Evolutionary conservation across 495 filamentous ascomycete genomes (phyloP).

Genomic region (Beverwykella pulmonaria): DNA sequence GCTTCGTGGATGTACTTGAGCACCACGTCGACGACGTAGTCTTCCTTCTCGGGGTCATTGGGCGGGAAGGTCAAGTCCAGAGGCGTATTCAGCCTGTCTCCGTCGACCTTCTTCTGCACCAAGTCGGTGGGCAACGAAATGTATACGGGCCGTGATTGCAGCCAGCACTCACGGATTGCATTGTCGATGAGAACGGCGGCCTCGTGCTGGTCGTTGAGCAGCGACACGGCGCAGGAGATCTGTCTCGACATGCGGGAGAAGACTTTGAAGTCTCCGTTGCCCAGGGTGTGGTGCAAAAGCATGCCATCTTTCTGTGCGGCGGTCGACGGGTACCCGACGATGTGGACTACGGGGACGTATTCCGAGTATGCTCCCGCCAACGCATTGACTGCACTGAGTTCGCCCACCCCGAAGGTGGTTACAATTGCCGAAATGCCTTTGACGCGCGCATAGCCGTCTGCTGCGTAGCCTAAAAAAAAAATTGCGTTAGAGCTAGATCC

Average conservation of each 20-base stretch:
- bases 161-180: constrained; percentile 75
- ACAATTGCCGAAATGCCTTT: constrained; percentile 67
- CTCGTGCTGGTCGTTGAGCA: constrained; percentile 68
- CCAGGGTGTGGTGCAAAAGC: constrained; percentile 91
- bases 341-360: constrained; percentile 76
- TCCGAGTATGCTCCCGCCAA: constrained; percentile 73
- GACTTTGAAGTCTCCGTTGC: constrained; percentile 87
- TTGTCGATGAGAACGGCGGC: constrained; percentile 78
- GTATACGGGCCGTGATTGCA: constrained; percentile 62
- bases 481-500: constrained; percentile 43
- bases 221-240: constrained; percentile 70
- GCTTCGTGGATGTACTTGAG: constrained; percentile 75
- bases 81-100: constrained; percentile 65
- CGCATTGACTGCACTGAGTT: constrained; percentile 69
- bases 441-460: constrained; percentile 71
- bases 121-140: constrained; percentile 86
- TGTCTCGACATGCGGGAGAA: constrained; percentile 75
- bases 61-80: constrained; percentile 66
- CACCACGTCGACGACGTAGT: constrained; percentile 81
- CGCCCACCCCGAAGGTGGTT: constrained; percentile 72
- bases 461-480: constrained; percentile 61
- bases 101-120: constrained; percentile 77
- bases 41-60: constrained; percentile 74
- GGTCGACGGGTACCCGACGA: constrained; percentile 72
- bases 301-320: constrained; percentile 61